A percentile compares a stretch with the other conserved stretches of the same genome.
These are phyloP conservation scores for Macrolepiota fuliginosa DNA, from an alignment of 768 basidiomycete genomes.

Conservation along the genomic window DNA sequence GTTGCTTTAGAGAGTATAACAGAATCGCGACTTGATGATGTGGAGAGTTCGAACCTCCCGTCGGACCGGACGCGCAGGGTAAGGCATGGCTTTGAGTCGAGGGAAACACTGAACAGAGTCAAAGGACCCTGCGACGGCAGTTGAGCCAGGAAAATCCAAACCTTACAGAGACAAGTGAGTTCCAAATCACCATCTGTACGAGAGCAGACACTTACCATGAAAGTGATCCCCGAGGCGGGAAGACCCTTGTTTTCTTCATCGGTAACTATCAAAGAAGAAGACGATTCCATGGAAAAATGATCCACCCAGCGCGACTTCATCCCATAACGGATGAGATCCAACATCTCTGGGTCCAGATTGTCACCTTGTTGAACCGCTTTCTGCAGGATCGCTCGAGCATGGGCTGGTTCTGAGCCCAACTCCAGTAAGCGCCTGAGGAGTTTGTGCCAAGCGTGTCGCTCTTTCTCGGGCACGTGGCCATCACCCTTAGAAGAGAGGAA, in stretches of 20 bases:
- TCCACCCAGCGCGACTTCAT: constrained; percentile 79
- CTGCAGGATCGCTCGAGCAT: constrained; percentile 65
- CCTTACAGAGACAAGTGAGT: constrained; percentile 25
- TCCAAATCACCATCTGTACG: too few relatives aligned
- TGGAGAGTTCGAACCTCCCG: constrained; percentile 53
- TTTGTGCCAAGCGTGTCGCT: constrained; percentile 57
- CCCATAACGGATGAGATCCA: constrained; percentile 68
- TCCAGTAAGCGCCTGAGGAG: constrained; percentile 69
- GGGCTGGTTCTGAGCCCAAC: constrained; percentile 65
- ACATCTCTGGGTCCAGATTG: constrained; percentile 56
- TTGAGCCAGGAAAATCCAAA: constrained; percentile 48
- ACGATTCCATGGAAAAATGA: constrained; percentile 68
- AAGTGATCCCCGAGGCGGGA: constrained; percentile 65
- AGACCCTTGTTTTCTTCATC: constrained; percentile 51
- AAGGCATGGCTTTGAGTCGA: constrained; percentile 30
- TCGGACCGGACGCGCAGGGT: constrained; percentile 49
- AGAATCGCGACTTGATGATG: constrained; percentile 27
- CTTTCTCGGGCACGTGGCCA: constrained; percentile 34
- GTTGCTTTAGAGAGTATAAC: constrained; percentile 42
- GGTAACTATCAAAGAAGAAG: constrained; percentile 47
- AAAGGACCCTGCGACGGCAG: constrained; percentile 32
- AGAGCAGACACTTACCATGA: constrained; percentile 49
- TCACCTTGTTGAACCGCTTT: constrained; percentile 46
- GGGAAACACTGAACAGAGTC: constrained; percentile 35
- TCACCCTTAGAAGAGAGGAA: constrained; percentile 31